A percentile compares a stretch with the other conserved stretches of the same genome.
These are phyloP conservation scores for Aureobasidium vineae DNA, from an alignment of 2,329 filamentous ascomycete genomes.

Conservation along the genomic window DNA sequence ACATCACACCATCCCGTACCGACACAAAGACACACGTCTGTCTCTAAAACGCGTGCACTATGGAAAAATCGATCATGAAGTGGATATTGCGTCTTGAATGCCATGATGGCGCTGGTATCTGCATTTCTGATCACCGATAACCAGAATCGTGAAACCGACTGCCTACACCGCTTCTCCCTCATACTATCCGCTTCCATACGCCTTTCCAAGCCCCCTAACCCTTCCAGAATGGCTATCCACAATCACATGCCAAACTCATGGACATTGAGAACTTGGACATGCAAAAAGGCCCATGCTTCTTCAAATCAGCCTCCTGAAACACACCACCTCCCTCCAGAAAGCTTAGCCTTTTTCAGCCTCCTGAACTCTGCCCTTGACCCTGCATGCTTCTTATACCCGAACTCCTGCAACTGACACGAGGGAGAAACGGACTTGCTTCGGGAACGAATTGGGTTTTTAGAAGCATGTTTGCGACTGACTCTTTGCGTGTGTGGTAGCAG, in stretches of 20 bases:
- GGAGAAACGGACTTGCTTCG: background rate
- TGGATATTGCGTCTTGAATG: background rate
- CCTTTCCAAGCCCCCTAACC: background rate
- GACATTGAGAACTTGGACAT: background rate
- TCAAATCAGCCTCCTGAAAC: conserved; percentile 8
- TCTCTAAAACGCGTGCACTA: background rate
- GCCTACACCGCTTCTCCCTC: background rate
- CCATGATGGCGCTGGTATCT: background rate
- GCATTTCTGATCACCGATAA: background rate
- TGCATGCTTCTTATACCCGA: background rate
- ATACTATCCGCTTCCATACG: background rate
- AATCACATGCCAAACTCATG: conserved; percentile 1
- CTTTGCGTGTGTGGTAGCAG: background rate
- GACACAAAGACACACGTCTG: background rate
- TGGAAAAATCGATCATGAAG: background rate
- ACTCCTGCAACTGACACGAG: background rate
- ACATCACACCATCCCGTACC: background rate
- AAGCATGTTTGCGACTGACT: background rate
- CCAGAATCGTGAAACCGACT: background rate
- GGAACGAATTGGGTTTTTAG: background rate
- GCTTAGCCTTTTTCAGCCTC: conserved; percentile 7
- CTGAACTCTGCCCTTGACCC: background rate
- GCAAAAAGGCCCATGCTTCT: background rate
- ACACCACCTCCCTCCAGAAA: background rate
- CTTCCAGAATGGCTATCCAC: background rate